phyloP scores from a whole-genome alignment of 202 grass and related monocot species.

The Tripidium arundinaceum region DNA sequence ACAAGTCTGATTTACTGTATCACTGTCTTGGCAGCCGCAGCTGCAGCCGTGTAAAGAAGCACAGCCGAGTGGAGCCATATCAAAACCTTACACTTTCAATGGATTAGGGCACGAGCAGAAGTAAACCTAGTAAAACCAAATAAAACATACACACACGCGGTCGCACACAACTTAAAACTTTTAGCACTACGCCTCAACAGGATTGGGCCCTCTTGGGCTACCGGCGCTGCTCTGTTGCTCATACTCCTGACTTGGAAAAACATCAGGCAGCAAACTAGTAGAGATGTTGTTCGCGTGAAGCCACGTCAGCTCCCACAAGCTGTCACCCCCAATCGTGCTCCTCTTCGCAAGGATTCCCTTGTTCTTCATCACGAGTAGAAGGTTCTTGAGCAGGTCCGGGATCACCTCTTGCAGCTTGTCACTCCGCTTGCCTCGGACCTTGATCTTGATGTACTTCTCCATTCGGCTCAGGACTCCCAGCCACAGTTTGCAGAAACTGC shows the following conservation, averaged over 20 bases:
- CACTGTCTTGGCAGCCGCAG: too few species aligned
- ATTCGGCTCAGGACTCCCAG: conserved; percentile 81
- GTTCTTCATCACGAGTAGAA: conserved; percentile 69
- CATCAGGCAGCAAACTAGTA: conserved; percentile 54
- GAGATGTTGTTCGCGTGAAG: conserved; percentile 91
- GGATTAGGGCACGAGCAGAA: too few species aligned
- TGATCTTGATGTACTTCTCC: conserved; percentile 91
- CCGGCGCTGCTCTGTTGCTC: conserved; percentile 39
- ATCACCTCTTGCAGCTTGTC: conserved; percentile 90
- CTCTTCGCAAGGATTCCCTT: conserved; percentile 90
- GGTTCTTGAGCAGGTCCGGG: conserved; percentile 65
- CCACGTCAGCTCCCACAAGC: conserved; percentile 97
- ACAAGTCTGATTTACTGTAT: too few species aligned
- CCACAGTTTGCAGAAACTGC: conserved; percentile 98
- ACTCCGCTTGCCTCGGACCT: conserved; percentile 78
- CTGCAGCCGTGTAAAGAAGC: too few species aligned
- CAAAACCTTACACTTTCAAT: too few species aligned
- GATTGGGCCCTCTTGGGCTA: conserved; percentile 31
- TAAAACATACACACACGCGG: neutral
- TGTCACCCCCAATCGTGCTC: conserved; percentile 92
- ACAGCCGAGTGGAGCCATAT: too few species aligned
- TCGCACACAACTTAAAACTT: neutral
- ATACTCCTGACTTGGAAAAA: conserved; percentile 67
- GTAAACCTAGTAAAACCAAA: too few species aligned
- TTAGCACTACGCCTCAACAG: conserved; percentile 17